phyloP scores from a whole-genome alignment of 495 filamentous ascomycete species.

The Hypoxylon perforatum region DNA sequence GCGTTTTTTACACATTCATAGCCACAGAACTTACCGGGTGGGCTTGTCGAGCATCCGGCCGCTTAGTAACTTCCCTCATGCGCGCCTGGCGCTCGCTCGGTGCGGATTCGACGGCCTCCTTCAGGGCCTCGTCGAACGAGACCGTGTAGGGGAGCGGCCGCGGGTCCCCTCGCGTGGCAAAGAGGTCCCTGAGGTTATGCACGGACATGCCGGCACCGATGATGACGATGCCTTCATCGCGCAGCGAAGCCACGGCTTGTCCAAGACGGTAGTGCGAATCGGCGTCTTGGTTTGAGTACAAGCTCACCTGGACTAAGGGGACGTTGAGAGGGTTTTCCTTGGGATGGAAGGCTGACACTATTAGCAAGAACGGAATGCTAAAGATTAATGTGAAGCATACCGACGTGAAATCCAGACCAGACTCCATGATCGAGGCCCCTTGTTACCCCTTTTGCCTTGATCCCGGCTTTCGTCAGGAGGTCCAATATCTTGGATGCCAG shows the following conservation, averaged over 20 bases:
- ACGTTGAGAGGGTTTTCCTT: slow-evolving; percentile 79
- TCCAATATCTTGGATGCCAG: slow-evolving; percentile 74
- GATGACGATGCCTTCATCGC: slow-evolving; percentile 78
- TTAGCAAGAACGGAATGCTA: slow-evolving; percentile 20
- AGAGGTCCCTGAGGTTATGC: slow-evolving; percentile 80
- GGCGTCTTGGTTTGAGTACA: slow-evolving; percentile 76
- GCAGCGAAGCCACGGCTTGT: slow-evolving; percentile 71
- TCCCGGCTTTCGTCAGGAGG: slow-evolving; percentile 67
- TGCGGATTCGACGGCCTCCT: slow-evolving; percentile 69
- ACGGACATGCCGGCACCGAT: slow-evolving; percentile 89
- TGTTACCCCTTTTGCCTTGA: slow-evolving; percentile 70
- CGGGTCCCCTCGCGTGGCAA: slow-evolving; percentile 56
- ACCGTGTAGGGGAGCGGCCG: slow-evolving; percentile 71
- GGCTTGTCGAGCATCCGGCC: slow-evolving; percentile 76
- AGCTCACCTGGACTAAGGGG: slow-evolving; percentile 83
- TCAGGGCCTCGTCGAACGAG: slow-evolving; percentile 82
- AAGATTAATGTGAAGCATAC: slow-evolving; percentile 43
- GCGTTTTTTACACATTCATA: not conserved
- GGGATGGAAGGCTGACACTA: slow-evolving; percentile 67
- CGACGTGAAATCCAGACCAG: slow-evolving; percentile 75
- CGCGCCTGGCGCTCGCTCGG: slow-evolving; percentile 67
- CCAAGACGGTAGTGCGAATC: slow-evolving; percentile 78
- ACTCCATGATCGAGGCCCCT: slow-evolving; percentile 86
- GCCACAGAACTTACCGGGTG: slow-evolving; percentile 66
- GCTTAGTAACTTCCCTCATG: slow-evolving; percentile 68